These are phyloP conservation scores for Wickerhamomyces queroliae DNA, from an alignment of 805 yeast species.

Conservation along the genomic window DNA sequence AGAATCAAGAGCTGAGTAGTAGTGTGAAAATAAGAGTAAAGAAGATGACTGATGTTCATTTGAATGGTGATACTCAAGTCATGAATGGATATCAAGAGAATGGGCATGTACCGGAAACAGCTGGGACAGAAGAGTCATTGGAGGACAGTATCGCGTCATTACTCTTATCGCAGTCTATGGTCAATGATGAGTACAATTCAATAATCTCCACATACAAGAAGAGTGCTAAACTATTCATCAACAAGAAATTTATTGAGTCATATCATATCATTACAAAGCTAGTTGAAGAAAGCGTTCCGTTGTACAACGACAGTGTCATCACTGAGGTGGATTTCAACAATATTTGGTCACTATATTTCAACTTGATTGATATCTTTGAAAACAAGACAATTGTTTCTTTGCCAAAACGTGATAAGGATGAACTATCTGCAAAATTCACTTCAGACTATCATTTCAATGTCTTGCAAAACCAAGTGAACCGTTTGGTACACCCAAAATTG, in stretches of 20 bases:
- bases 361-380: constrained; percentile 19
- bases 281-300: constrained; percentile 4
- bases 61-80: background rate
- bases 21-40: too few relatives aligned
- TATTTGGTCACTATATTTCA: constrained; percentile 22
- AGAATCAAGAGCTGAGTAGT: too few relatives aligned
- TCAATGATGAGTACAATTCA: background rate
- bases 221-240: constrained; percentile 20
- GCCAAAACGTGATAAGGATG: constrained; percentile 1
- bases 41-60: background rate
- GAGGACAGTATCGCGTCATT: constrained; percentile 5
- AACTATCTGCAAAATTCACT: constrained; percentile 3
- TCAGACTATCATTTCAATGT: constrained; percentile 12
- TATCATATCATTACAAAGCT: constrained; percentile 4
- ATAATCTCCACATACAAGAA: constrained; percentile 12
- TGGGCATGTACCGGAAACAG: too few relatives aligned
- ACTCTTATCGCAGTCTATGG: constrained; percentile 3
- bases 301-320: constrained; percentile 9
- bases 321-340: constrained; percentile 11
- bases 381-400: constrained; percentile 7
- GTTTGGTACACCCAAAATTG: constrained; percentile 15
- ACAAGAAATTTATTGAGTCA: constrained; percentile 18
- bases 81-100: too few relatives aligned
- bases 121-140: background rate
- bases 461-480: constrained; percentile 5